A percentile compares a stretch with the other conserved stretches of the same genome.
phyloP scores from a whole-genome alignment of 257 asterid genomes.

The Cynanchum wilfordii region DNA sequence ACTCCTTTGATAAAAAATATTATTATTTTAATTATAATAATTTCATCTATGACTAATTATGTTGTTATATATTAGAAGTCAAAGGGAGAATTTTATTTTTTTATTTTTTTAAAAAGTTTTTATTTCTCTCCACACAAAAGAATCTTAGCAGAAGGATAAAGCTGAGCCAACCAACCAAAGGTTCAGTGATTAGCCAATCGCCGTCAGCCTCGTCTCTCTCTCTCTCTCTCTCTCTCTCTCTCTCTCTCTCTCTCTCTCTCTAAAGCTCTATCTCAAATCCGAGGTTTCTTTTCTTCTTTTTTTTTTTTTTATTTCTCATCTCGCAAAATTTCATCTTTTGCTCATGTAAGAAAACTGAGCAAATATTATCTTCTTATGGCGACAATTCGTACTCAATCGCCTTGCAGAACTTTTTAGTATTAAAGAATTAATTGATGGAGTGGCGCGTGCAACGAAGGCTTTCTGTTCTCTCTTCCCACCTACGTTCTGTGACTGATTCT shows the following conservation, averaged over 20 bases:
- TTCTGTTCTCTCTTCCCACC: conserved; percentile 58
- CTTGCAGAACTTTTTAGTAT: neutral
- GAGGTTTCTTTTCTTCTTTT: too few species aligned
- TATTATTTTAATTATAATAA: too few species aligned
- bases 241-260: too few species aligned
- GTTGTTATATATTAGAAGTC: too few species aligned
- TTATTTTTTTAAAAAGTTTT: too few species aligned
- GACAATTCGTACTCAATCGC: neutral
- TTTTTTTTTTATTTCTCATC: neutral
- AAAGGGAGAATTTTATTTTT: too few species aligned
- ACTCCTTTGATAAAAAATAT: too few species aligned
- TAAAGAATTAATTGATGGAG: conserved; percentile 35
- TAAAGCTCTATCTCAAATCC: neutral
- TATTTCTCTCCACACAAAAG: conserved; percentile 9
- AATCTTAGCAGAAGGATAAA: conserved; percentile 1
- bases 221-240: too few species aligned
- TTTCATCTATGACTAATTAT: too few species aligned
- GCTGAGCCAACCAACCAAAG: conserved; percentile 2
- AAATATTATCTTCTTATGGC: neutral
- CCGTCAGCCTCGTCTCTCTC: neutral
- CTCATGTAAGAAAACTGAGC: neutral
- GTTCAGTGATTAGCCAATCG: neutral
- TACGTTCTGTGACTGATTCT: conserved; percentile 32
- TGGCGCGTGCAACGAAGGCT: conserved; percentile 68
- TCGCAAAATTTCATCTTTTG: neutral